Percentiles rank a stretch among this genome's conserved stretches.
These are phyloP conservation scores for Sclerotinia nivalis DNA, from an alignment of 2,329 filamentous ascomycete species.

Conservation along the genomic window DNA sequence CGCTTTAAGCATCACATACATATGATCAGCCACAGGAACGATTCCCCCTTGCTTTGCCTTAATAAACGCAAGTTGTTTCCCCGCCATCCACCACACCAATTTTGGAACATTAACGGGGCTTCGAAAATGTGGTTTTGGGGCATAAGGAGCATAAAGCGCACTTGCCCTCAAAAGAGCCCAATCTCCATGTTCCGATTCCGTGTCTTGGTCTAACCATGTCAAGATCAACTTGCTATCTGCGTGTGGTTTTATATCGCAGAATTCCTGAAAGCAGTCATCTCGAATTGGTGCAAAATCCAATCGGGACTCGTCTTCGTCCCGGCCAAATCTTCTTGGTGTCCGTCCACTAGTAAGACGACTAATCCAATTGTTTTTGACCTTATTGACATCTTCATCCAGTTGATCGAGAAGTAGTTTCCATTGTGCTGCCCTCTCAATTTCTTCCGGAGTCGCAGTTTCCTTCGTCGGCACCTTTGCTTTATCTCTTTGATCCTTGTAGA, in stretches of 20 bases:
- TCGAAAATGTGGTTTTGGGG: background rate
- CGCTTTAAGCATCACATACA: slow-evolving; percentile 32
- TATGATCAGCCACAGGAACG: slow-evolving; percentile 23
- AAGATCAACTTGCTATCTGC: slow-evolving; percentile 28
- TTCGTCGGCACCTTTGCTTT: slow-evolving; percentile 27
- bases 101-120: background rate
- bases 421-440: background rate
- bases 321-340: background rate
- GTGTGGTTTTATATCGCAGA: slow-evolving; percentile 34
- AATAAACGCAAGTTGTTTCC: slow-evolving; percentile 35
- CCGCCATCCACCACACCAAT: slow-evolving; percentile 39
- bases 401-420: slow-evolving; percentile 27
- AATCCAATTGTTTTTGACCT: slow-evolving; percentile 15
- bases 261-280: slow-evolving; percentile 29
- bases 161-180: slow-evolving; percentile 52
- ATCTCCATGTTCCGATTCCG: slow-evolving; percentile 28
- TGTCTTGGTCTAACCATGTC: slow-evolving; percentile 27
- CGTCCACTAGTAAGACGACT: background rate
- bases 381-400: background rate
- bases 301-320: slow-evolving; percentile 17
- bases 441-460: slow-evolving; percentile 6
- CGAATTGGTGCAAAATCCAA: slow-evolving; percentile 21
- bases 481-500: slow-evolving; percentile 25
- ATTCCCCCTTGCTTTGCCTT: slow-evolving; percentile 29
- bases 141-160: slow-evolving; percentile 35